These are phyloP conservation scores for Arthroderma sp. DNA, from an alignment of 2,329 filamentous ascomycete species.

Conservation along the genomic window DNA sequence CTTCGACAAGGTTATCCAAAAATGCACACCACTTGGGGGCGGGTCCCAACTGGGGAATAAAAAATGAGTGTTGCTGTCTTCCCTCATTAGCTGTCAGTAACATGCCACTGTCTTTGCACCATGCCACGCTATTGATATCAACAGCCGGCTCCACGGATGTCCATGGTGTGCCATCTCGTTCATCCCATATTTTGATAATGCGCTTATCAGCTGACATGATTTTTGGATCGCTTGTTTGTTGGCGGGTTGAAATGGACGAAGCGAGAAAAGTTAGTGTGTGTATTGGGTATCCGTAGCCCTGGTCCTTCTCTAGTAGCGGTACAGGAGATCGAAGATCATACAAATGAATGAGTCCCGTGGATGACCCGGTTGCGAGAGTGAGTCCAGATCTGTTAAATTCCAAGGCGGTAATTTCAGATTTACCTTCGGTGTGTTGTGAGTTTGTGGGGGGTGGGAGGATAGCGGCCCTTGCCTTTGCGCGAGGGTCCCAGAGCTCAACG, in stretches of 20 bases:
- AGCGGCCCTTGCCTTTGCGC: slow-evolving; percentile 69
- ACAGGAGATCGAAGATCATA: slow-evolving; percentile 85
- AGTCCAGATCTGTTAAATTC: slow-evolving; percentile 77
- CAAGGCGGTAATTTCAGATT: slow-evolving; percentile 66
- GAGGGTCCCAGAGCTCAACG: slow-evolving; percentile 90
- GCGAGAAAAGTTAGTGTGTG: slow-evolving; percentile 63
- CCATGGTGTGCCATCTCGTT: slow-evolving; percentile 72
- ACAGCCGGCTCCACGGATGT: slow-evolving; percentile 90
- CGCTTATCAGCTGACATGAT: slow-evolving; percentile 85
- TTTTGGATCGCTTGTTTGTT: slow-evolving; percentile 57
- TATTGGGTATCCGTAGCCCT: slow-evolving; percentile 88
- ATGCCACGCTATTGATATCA: slow-evolving; percentile 87
- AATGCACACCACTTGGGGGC: slow-evolving; percentile 94
- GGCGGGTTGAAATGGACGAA: slow-evolving; percentile 56
- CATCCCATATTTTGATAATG: slow-evolving; percentile 96
- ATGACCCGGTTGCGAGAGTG: slow-evolving; percentile 76
- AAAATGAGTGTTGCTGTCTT: slow-evolving; percentile 86
- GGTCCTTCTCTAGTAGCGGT: slow-evolving; percentile 80
- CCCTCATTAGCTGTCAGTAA: slow-evolving; percentile 94
- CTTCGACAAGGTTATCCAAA: slow-evolving; percentile 93
- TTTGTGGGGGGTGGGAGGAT: slow-evolving; percentile 50
- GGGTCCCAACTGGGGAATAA: slow-evolving; percentile 83
- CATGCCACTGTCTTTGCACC: slow-evolving; percentile 89
- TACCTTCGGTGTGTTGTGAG: slow-evolving; percentile 27
- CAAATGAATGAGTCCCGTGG: slow-evolving; percentile 72